Base-by-base conservation (phyloP, 1,139 yeast species). In the Pichia cactophila region DNA sequence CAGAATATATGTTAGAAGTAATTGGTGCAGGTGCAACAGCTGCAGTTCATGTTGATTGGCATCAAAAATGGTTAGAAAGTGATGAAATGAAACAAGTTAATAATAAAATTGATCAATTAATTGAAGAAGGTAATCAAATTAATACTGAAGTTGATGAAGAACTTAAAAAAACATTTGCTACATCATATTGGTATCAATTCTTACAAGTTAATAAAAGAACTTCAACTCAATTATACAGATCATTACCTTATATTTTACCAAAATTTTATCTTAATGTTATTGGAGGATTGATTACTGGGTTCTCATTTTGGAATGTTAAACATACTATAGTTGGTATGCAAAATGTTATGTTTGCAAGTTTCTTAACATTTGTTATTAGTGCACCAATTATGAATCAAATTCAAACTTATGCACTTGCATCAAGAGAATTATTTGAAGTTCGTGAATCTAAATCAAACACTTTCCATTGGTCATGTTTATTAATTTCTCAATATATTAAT, bases 361-460 rank as follows among this genome's bases (percentile, higher is more conserved):
- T 78, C 60, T 65, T 78, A 62, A 62, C 78, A 17, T 61, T 76
- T 50, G 70, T 75, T 56, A 64, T 74, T 35, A 69, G 75, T 41
- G 75, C 79, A 29, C 81, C 83, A 4, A 65, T 77, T 39, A 70
- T 75, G 50, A 77, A 79, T 61, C 84, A 80, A 65, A 72, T 76
- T 64, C 77, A 80, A 60, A 80, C 75, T 41, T 70, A 72, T 60
- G 81, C 82, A 9, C 70, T 77, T 50, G 69, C 67, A 17, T 69
- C 79, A 10, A 70, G 85, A 60, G 82, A 78, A 50, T 62, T 80
- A 42, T 81, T 64, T 58, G 86, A 81, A 62, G 80, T 77, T 14
- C 72, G 87, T 61, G 87, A 81, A 60, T 74, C 79, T 42, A 75
- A 77, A 53, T 78, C 85, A 6, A 80, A 79, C 57, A 80, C 83